Evolutionary conservation across 306 rosid genomes (phyloP), one percentile per base, ranked within the genome.

Genomic region (Cicer pinnatifidum): DNA sequence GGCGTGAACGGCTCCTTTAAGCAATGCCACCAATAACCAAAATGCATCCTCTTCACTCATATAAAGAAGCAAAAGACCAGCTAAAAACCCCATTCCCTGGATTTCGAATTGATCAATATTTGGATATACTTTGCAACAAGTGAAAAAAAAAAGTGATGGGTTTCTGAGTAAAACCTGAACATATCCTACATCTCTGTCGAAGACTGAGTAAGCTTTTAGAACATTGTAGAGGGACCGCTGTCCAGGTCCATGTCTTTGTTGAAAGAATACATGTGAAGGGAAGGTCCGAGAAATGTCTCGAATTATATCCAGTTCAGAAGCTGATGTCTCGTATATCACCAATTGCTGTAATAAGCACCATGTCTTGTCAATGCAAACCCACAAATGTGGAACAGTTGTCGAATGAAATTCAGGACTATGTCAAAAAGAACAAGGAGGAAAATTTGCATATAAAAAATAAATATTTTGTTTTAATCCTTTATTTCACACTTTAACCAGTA

Each of bases 21-120:
- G 91, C 84, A 94, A 83, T 37, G 99, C 99, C 12, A 94, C 99
- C 85, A 94, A 80, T 71, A 94, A 80, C 99, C 99, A 94, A 83
- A 94, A 94, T 8, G 96, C 97, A 76, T 94, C 99, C 78, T 94
- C 99, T 85, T 94, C 99, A 40, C 99, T 89, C 99, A 94, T 94
- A 73, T 94, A 94, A 58, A 94, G 96, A 86, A 94, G 99, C 82
- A 94, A 85, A 9, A 94, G 87, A 72, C 96, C 99, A 0, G 99
- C 99, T 79, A 94, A 79, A 80, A 94, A 94, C 44, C 99, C 97
- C 99, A 94, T 94, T 47, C 99, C 99, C 98, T 93, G 88, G 77
- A 93, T 11, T 86, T 75, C 54, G 40, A 68, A 72, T 68, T 77
- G 61, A 75, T 76, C 82, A 77, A 53, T 68, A 72, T 43, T 72